Conservation (phyloP, 1,139 yeast species). For the Candida sp. region DNA sequence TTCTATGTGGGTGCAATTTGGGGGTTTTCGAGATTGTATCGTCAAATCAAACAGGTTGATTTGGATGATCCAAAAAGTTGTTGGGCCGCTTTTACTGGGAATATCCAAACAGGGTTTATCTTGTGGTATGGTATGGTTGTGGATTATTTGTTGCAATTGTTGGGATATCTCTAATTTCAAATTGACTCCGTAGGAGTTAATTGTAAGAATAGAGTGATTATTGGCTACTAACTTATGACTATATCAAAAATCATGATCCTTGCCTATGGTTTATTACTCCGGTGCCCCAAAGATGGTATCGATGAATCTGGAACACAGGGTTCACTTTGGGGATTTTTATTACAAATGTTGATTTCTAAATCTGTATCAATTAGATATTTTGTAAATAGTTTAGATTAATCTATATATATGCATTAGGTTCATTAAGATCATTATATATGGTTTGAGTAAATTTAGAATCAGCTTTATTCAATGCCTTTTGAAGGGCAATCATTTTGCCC, state of each 20-base stretch:
- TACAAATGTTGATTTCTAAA: too few species aligned
- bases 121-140: slow-evolving; percentile 73
- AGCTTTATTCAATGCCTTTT: slow-evolving; percentile 26
- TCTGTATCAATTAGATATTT: too few species aligned
- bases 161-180: slow-evolving; percentile 32
- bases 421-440: slow-evolving; percentile 9
- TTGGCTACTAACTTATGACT: too few species aligned
- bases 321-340: too few species aligned
- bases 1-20: slow-evolving; percentile 63
- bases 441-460: slow-evolving; percentile 19
- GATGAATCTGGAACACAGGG: too few species aligned
- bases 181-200: too few species aligned
- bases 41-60: slow-evolving; percentile 68
- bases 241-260: too few species aligned
- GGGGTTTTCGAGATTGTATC: slow-evolving; percentile 66
- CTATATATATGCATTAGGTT: slow-evolving; percentile 2
- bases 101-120: slow-evolving; percentile 77
- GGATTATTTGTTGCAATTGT: slow-evolving; percentile 60
- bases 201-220: too few species aligned
- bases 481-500: slow-evolving; percentile 17
- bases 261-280: too few species aligned
- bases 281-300: too few species aligned
- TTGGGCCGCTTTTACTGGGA: slow-evolving; percentile 75
- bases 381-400: not conserved
- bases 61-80: slow-evolving; percentile 78